These are phyloP conservation scores for Colletotrichum melonis DNA, from an alignment of 2,329 filamentous ascomycete species.

Conservation along the genomic window DNA sequence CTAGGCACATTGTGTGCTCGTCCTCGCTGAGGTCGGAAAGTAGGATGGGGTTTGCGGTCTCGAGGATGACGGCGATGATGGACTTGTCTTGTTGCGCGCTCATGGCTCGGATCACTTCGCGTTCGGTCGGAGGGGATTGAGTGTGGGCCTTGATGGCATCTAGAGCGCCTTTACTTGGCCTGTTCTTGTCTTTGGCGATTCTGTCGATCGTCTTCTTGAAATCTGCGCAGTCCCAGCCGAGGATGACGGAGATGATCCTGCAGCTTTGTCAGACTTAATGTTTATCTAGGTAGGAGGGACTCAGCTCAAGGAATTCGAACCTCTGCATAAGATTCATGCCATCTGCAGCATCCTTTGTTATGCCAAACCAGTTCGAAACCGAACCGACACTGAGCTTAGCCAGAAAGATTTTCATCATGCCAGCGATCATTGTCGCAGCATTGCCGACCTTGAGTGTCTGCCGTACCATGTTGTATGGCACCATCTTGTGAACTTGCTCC, in stretches of 20 bases:
- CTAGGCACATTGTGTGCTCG: conserved; percentile 73
- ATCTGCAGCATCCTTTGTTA: conserved; percentile 77
- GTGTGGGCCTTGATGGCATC: conserved; percentile 70
- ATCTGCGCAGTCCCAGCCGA: conserved; percentile 79
- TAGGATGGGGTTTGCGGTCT: conserved; percentile 58
- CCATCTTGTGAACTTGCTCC: conserved; percentile 75
- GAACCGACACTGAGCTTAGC: conserved; percentile 82
- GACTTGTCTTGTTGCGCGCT: conserved; percentile 66
- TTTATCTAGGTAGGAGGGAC: conserved; percentile 8
- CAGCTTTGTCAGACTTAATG: neutral
- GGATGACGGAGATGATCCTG: conserved; percentile 78
- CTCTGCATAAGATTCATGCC: conserved; percentile 84
- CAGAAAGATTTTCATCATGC: conserved; percentile 77
- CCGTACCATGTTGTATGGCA: conserved; percentile 78
- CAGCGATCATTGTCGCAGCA: conserved; percentile 84
- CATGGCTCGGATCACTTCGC: conserved; percentile 67
- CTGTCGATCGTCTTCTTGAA: conserved; percentile 74
- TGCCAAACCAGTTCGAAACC: conserved; percentile 82
- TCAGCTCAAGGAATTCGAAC: conserved; percentile 40
- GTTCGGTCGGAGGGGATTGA: conserved; percentile 62
- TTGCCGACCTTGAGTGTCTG: conserved; percentile 83
- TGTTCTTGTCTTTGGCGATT: conserved; percentile 71
- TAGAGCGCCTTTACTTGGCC: conserved; percentile 70
- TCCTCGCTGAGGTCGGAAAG: conserved; percentile 61
- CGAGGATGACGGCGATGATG: conserved; percentile 75